Base-by-base conservation (phyloP, 116 monocot genomes). In the Papilionanthe hybrid region DNA sequence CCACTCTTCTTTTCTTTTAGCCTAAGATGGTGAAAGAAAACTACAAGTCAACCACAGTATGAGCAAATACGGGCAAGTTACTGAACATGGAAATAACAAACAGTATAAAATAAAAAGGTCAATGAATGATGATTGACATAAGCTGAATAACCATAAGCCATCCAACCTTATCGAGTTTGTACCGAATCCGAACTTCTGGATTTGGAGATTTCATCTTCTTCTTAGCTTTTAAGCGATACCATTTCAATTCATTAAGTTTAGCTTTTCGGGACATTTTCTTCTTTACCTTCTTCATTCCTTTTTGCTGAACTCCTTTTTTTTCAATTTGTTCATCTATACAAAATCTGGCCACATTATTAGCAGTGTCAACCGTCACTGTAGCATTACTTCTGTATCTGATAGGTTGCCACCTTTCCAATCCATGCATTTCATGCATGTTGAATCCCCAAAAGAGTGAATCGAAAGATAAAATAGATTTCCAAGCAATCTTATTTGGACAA, bases 1-100 rank as follows among this genome's bases (percentile, higher is more conserved):
- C 92, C 94, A 94, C 48, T 91, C 94, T 87, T 97, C 97, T 89
- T 97, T 97, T 77, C 94, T 88, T 87, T 92, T 97, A 79, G 96
- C 94, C 93, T 94, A 85, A 76, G 81, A 6, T 5, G 44, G 41
- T 72, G 10, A 48, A 75, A 75, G 28, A 49, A 50, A 75, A 5
- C n/a, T 41, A 37, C 20, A 73, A 73, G 44, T 73, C 20, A 1
- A 37, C 37, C 69, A 28, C 13, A 1, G 44, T 73, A 42, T 42
- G 43, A 73, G n/a, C 73, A 44, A 25, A 41, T 43, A 44, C 22
- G 29, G 44, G 22, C 15, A 4, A 42, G 23, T 32, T 30, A 30
- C 69, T 25, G 23, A 69, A 15, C 37, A 69, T 4, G 69, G 32
- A 69, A 32, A 63, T 63, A 25, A 9, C 63, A 63, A 63, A 30